phyloP scores from a whole-genome alignment of 1,139 yeast genomes.

The Yamadazyma songkhlaensis region DNA sequence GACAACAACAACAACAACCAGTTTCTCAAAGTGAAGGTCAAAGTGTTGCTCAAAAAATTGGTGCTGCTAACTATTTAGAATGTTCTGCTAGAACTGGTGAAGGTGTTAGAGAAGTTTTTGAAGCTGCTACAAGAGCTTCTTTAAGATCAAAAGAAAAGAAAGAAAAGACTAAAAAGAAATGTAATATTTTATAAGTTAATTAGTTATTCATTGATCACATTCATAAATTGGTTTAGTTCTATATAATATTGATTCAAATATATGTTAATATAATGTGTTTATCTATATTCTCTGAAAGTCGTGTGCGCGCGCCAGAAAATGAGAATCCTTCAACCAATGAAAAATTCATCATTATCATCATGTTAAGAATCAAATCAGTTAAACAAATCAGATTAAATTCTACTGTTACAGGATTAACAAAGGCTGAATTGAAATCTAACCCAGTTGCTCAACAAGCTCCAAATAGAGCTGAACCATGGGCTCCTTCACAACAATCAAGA shows the following conservation, averaged over 20 bases:
- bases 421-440: constrained; percentile 34
- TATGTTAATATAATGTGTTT: constrained; percentile 2
- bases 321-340: constrained; percentile 2
- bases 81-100: constrained; percentile 92
- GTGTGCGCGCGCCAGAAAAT: background rate
- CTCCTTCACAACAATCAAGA: constrained; percentile 64
- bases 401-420: constrained; percentile 36
- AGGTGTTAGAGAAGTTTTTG: constrained; percentile 89
- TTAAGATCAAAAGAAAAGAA: constrained; percentile 62
- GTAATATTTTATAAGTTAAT: constrained; percentile 54
- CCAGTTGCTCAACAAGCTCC: constrained; percentile 63
- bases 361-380: constrained; percentile 4
- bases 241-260: constrained; percentile 3
- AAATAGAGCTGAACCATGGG: constrained; percentile 69
- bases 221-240: constrained; percentile 6
- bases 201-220: constrained; percentile 1
- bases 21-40: constrained; percentile 80
- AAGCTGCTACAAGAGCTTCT: constrained; percentile 89
- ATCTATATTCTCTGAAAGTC: background rate
- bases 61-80: constrained; percentile 83
- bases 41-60: constrained; percentile 80
- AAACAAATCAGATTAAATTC: constrained; percentile 6
- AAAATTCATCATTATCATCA: constrained; percentile 5
- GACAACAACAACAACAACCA: constrained; percentile 73
- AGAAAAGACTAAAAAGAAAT: constrained; percentile 54